These are phyloP conservation scores for Coprinopsis sp. DNA, from an alignment of 768 basidiomycete genomes.

Conservation along the genomic window DNA sequence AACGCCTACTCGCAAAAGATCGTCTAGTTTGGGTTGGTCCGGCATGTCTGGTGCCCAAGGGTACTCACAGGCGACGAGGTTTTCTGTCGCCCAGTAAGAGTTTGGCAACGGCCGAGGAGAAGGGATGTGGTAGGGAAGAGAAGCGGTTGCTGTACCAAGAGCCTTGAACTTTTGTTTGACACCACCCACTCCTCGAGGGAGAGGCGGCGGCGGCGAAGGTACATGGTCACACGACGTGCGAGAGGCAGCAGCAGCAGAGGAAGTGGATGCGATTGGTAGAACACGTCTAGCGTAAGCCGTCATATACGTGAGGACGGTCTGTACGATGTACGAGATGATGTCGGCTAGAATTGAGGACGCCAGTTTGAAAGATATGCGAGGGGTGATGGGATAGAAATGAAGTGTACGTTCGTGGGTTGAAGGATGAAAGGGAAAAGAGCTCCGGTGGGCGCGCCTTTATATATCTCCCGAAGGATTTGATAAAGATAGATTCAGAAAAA, in stretches of 20 bases:
- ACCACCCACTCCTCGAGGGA: background rate
- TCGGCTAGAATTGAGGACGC: background rate
- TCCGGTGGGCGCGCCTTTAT: too few species aligned
- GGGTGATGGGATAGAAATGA: background rate
- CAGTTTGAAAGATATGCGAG: background rate
- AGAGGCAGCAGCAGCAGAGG: background rate
- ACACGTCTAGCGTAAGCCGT: background rate
- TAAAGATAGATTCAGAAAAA: too few species aligned
- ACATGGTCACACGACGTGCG: constrained; percentile 1
- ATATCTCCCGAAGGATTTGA: too few species aligned
- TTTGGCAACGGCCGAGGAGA: constrained; percentile 67
- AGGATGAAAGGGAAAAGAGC: background rate
- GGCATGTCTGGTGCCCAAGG: constrained; percentile 64
- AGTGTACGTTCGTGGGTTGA: background rate
- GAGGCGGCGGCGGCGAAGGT: background rate
- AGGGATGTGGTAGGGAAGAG: background rate
- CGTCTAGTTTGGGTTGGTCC: constrained; percentile 65
- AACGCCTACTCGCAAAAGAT: constrained; percentile 64
- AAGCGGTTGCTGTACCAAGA: background rate
- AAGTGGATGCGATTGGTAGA: background rate
- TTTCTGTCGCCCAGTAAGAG: constrained; percentile 76
- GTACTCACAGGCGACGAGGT: constrained; percentile 76
- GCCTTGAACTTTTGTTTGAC: constrained; percentile 10
- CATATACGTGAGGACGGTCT: constrained; percentile 1
- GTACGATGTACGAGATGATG: background rate